phyloP scores from a whole-genome alignment of 208 protist species.

The Leishmania gerbilli region DNA sequence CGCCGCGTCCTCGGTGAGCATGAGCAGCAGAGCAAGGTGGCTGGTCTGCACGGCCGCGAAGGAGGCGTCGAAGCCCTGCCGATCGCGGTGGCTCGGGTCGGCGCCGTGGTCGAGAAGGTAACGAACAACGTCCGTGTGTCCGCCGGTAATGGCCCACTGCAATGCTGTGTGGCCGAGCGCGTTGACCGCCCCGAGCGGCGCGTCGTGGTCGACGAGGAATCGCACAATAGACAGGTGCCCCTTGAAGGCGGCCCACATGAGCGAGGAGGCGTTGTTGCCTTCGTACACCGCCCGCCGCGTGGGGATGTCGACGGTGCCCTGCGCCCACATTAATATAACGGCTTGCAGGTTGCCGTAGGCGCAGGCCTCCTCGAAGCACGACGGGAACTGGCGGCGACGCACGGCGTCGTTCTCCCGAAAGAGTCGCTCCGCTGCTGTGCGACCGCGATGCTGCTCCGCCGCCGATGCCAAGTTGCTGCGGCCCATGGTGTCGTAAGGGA shows the following conservation, averaged over 20 bases:
- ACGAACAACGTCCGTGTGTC: conserved; percentile 47
- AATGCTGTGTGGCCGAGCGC: conserved; percentile 67
- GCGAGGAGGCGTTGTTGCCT: conserved; percentile 54
- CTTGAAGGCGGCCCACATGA: conserved; percentile 74
- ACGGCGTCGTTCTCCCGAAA: conserved; percentile 29
- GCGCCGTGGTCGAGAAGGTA: conserved; percentile 75
- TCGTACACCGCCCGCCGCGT: conserved; percentile 42
- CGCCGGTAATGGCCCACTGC: conserved; percentile 57
- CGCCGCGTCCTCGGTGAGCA: conserved; percentile 53
- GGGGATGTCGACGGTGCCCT: conserved; percentile 50
- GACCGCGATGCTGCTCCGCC: conserved; percentile 2
- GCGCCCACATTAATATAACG: conserved; percentile 54
- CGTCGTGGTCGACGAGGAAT: conserved; percentile 72
- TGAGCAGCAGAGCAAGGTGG: conserved; percentile 51
- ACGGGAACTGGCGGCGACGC: conserved; percentile 41
- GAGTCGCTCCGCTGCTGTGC: conserved; percentile 9
- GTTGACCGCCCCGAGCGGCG: conserved; percentile 44
- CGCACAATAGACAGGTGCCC: conserved; percentile 63
- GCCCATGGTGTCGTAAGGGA: conserved; percentile 45
- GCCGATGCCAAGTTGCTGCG: conserved; percentile 15
- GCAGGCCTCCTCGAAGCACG: conserved; percentile 67
- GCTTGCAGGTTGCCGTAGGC: conserved; percentile 59
- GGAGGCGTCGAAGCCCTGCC: conserved; percentile 62
- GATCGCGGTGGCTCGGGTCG: conserved; percentile 48
- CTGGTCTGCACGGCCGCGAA: conserved; percentile 63